Evolutionary conservation across 306 rosid species (phyloP).

Genomic region (Quercus alba): DNA sequence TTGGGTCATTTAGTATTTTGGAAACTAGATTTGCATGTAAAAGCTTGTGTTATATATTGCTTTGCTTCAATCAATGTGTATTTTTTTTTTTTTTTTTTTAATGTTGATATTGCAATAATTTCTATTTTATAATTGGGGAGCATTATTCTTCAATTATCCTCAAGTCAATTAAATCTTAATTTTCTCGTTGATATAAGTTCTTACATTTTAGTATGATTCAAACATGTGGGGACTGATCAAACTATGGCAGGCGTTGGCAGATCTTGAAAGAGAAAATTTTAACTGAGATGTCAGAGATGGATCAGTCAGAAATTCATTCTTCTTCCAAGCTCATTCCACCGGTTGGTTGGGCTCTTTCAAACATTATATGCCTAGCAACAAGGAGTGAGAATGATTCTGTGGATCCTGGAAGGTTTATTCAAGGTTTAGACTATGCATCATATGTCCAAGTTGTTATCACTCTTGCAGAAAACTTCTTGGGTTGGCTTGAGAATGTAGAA

Average conservation of each 20-base stretch:
- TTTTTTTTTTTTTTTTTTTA: too few species aligned
- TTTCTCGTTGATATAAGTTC: background rate
- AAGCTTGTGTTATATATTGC: background rate
- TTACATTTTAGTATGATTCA: slow-evolving; percentile 29
- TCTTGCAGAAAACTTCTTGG: slow-evolving; percentile 64
- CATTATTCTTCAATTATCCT: background rate
- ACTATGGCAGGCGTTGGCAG: slow-evolving; percentile 96
- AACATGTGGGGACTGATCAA: slow-evolving; percentile 78
- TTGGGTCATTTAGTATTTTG: background rate
- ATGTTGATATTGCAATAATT: background rate
- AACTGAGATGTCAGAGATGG: slow-evolving; percentile 53
- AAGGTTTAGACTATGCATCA: slow-evolving; percentile 58
- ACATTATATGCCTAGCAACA: slow-evolving; percentile 62
- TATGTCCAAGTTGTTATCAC: slow-evolving; percentile 58
- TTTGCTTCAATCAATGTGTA: background rate
- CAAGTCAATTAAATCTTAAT: slow-evolving; percentile 10
- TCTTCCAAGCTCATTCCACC: slow-evolving; percentile 60
- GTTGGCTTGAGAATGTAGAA: slow-evolving; percentile 53
- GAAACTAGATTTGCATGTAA: background rate
- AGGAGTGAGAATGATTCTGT: slow-evolving; percentile 47
- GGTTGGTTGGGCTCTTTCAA: slow-evolving; percentile 94
- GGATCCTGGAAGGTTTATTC: slow-evolving; percentile 57
- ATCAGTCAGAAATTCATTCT: slow-evolving; percentile 38
- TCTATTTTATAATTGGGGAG: background rate
- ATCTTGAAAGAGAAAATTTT: slow-evolving; percentile 69